Conservation (phyloP, 345 rosid genomes). For the Lumnitzera littorea region DNA sequence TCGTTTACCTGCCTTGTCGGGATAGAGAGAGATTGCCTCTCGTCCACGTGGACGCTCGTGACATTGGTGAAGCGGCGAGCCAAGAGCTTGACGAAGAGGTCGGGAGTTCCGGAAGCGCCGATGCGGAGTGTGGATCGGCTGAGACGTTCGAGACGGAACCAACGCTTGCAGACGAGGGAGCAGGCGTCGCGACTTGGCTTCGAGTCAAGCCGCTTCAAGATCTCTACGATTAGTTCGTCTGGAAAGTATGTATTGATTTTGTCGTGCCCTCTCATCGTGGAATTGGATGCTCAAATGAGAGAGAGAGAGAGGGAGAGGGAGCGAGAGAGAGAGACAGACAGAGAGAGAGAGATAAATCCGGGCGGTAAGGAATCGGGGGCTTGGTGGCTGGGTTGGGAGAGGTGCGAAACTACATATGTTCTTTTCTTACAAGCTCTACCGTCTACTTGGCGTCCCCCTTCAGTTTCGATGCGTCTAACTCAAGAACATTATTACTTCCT, state of each 20-base stretch:
- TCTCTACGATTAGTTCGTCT: conserved; percentile 74
- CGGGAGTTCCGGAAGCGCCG: conserved; percentile 73
- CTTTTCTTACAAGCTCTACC: too few species aligned
- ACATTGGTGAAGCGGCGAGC: conserved; percentile 63
- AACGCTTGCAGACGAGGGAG: conserved; percentile 88
- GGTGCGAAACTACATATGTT: too few species aligned
- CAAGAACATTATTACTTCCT: too few species aligned
- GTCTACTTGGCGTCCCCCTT: too few species aligned
- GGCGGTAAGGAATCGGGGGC: not conserved
- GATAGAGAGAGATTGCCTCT: conserved; percentile 50
- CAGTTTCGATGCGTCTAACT: too few species aligned
- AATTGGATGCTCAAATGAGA: conserved; percentile 1
- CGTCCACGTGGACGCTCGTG: conserved; percentile 60
- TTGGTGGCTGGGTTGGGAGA: not conserved
- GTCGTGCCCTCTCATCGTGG: conserved; percentile 61
- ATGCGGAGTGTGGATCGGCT: conserved; percentile 77
- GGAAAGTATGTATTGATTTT: conserved; percentile 66
- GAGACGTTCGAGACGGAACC: conserved; percentile 73
- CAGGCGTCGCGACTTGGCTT: conserved; percentile 68
- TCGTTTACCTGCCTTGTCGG: conserved; percentile 29
- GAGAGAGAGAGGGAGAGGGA: not conserved
- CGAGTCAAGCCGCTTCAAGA: conserved; percentile 57
- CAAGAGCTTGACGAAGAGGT: conserved; percentile 50
- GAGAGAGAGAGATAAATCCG: too few species aligned
- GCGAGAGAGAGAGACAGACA: too few species aligned